A percentile compares a stretch with the other conserved stretches of the same genome.
Evolutionary conservation across 139 green algal genomes (phyloP).

Genomic region (Closterium sp.): DNA sequence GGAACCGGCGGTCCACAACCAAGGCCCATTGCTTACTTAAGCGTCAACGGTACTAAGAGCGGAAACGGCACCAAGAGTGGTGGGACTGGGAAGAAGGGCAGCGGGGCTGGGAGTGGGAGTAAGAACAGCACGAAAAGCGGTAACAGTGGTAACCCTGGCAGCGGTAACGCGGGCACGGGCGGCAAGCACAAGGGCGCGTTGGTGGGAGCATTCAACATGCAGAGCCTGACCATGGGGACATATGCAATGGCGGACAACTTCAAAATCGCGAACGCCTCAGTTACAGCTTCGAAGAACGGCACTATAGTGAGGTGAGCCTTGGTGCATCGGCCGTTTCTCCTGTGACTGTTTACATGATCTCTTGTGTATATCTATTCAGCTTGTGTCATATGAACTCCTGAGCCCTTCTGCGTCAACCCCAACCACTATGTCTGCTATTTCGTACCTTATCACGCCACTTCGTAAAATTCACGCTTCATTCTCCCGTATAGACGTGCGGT

Average conservation of each 20-base stretch:
- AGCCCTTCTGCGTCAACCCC: no score
- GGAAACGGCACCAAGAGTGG: background rate
- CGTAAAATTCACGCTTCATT: no score
- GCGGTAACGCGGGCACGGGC: background rate
- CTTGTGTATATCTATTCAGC: no score
- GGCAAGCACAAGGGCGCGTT: background rate
- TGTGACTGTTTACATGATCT: background rate
- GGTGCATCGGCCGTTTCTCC: no score
- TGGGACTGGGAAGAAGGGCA: background rate
- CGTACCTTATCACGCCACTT: no score
- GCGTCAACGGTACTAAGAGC: background rate
- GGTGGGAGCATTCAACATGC: background rate
- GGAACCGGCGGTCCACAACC: background rate
- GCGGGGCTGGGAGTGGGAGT: background rate
- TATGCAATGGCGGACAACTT: background rate
- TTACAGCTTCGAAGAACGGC: background rate
- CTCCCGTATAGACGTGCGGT: no score
- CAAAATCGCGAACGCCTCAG: background rate
- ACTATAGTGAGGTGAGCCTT: background rate
- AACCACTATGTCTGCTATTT: no score
- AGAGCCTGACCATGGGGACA: background rate
- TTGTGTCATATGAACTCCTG: no score
- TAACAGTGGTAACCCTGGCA: background rate
- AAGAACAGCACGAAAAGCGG: background rate
- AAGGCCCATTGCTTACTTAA: background rate